phyloP scores from a whole-genome alignment of 805 yeast species.

The Yarrowia alimentaria region DNA sequence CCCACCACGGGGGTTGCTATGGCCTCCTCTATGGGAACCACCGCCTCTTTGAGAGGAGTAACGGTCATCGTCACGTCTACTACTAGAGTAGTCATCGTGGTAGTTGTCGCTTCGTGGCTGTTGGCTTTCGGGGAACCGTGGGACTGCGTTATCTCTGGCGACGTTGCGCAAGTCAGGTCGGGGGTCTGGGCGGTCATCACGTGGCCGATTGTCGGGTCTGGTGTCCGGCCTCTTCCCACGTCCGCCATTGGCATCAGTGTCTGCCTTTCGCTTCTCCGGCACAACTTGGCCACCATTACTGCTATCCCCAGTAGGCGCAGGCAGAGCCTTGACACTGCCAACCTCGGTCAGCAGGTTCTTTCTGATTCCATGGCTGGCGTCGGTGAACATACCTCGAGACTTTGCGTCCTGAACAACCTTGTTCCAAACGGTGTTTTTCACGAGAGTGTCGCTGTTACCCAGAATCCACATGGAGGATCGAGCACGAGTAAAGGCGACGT shows the following conservation, averaged over 20 bases:
- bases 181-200: too few species aligned
- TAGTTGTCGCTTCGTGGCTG: too few species aligned
- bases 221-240: constrained; percentile 6
- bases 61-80: too few species aligned
- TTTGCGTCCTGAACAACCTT: constrained; percentile 49
- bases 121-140: too few species aligned
- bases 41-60: too few species aligned
- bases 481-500: constrained; percentile 95
- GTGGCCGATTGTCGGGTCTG: neutral
- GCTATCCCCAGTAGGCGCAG: too few species aligned
- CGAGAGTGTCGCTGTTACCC: constrained; percentile 71
- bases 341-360: constrained; percentile 1
- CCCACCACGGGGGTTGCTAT: too few species aligned
- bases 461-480: constrained; percentile 87
- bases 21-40: too few species aligned
- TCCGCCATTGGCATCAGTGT: neutral
- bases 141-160: too few species aligned
- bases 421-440: constrained; percentile 68
- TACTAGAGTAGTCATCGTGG: too few species aligned
- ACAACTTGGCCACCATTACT: too few species aligned
- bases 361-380: neutral
- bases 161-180: too few species aligned
- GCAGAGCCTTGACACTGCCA: neutral
- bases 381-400: neutral
- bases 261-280: neutral